A percentile compares a stretch with the other conserved stretches of the same genome.
Evolutionary conservation across 1,284 basidiomycete genomes (phyloP).

Genomic region (Ustilago hordei): DNA sequence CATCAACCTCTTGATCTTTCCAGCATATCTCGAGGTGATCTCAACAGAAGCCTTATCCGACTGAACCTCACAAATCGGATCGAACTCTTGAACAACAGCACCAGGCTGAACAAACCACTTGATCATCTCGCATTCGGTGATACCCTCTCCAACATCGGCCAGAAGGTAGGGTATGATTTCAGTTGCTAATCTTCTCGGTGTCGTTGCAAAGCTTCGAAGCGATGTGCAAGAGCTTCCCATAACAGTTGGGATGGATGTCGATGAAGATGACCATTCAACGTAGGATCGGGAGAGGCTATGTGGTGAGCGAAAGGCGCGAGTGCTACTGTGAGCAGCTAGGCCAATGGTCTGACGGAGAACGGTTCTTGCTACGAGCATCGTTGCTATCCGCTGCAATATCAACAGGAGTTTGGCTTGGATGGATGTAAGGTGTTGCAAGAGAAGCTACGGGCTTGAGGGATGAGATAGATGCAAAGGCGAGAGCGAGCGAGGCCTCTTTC

Average conservation of each 20-base stretch:
- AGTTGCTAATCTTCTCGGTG: conserved; percentile 24
- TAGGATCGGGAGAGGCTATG: conserved; percentile 23
- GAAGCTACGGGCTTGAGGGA: not conserved
- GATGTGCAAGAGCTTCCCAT: conserved; percentile 24
- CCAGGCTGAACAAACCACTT: conserved; percentile 74
- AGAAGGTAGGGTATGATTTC: conserved; percentile 77
- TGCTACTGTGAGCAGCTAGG: conserved; percentile 1
- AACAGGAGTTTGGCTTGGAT: not conserved
- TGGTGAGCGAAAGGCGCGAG: not conserved
- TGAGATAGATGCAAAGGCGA: not conserved
- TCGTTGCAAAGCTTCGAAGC: conserved; percentile 42
- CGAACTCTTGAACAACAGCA: conserved; percentile 80
- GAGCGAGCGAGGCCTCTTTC: not conserved
- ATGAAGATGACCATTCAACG: conserved; percentile 21
- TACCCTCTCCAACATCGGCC: conserved; percentile 92
- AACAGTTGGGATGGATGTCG: conserved; percentile 22
- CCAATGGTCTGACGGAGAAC: conserved; percentile 22
- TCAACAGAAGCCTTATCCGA: conserved; percentile 95
- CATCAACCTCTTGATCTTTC: conserved; percentile 79
- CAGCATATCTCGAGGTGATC: conserved; percentile 89
- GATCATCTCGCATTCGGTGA: conserved; percentile 70
- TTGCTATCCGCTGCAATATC: not conserved
- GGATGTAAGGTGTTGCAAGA: not conserved
- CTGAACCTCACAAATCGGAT: conserved; percentile 90
- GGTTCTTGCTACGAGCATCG: conserved; percentile 29